Evolutionary conservation across 345 rosid species (phyloP).

Genomic region (Acer yangbiense): DNA sequence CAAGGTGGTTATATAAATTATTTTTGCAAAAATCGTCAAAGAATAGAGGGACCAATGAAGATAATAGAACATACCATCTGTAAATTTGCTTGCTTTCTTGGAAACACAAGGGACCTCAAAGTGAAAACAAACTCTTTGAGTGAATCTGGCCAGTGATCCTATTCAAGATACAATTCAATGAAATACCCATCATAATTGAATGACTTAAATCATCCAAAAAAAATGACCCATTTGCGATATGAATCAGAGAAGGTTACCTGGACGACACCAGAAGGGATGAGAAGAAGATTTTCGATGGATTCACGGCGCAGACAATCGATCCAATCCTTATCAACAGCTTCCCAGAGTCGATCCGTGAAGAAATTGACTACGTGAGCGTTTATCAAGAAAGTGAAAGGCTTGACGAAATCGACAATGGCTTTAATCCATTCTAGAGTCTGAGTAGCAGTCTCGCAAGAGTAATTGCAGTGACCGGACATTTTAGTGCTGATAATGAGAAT

Average conservation of each 20-base stretch:
- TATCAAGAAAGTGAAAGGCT: slow-evolving; percentile 53
- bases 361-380: slow-evolving; percentile 84
- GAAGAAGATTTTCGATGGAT: slow-evolving; percentile 59
- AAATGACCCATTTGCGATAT: not conserved
- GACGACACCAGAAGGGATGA: slow-evolving; percentile 67
- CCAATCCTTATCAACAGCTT: slow-evolving; percentile 74
- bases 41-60: too few relatives aligned
- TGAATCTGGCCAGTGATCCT: slow-evolving; percentile 92
- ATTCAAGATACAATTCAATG: not conserved
- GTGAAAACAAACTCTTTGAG: slow-evolving; percentile 63
- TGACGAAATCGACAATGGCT: slow-evolving; percentile 60
- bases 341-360: slow-evolving; percentile 78
- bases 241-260: slow-evolving; percentile 40
- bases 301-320: slow-evolving; percentile 68
- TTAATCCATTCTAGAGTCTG: slow-evolving; percentile 75
- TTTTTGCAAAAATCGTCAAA: too few relatives aligned
- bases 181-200: not conserved
- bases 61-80: slow-evolving; percentile 36
- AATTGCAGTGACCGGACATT: slow-evolving; percentile 29
- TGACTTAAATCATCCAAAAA: not conserved
- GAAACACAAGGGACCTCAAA: slow-evolving; percentile 65
- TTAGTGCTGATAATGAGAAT: not conserved
- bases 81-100: slow-evolving; percentile 64
- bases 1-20: too few relatives aligned
- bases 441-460: slow-evolving; percentile 61